Evolutionary conservation across 1,284 basidiomycete species (phyloP), one percentile per base, ranked within the genome.

Genomic region (Trichosporon sp.): DNA sequence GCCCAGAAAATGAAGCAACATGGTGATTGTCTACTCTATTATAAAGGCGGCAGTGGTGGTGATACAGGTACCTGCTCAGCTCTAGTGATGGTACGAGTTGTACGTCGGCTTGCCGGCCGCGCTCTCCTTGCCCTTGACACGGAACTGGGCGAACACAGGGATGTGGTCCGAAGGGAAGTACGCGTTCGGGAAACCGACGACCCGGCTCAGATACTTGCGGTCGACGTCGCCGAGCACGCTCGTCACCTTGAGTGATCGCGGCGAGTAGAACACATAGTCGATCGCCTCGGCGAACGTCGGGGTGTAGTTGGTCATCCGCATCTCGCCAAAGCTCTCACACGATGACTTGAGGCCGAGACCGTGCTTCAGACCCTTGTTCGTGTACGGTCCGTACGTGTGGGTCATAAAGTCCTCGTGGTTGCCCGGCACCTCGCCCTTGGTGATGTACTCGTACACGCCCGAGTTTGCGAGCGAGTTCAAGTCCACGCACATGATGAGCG

Each of bases 181-280:
- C 6, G 91, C 90, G 82, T 98, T 97, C 54, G 96, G 96, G 88
- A 99, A 99, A 37, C 97, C 97, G 68, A 98, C 96, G 10, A 90
- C 90, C 85, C 94, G 95, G 78, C 91, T 89, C 78, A 98, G 84
- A 86, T 99, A 99, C 35, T 83, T 83, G 0, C 87, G 88, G 83
- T 98, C 96, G 69, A 98, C 90, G 81, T 93, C 93, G 19, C 94
- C 93, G 64, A 99, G 86, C 51, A 98, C 89, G 19, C 91, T 91
- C 71, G 91, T 94, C 21, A 94, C 91, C n/a, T 88, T 88, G 70
- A 99, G 81, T 76, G 90, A 92, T 71, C 89, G 87, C 11, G 89
- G 88, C 73, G 91, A 90, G 84, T 94, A 96, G 90, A 94, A 99
- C 77, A 99, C 89, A 82, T 98, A 96, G 85, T 99, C 97, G 78